Evolutionary conservation across 2,329 filamentous ascomycete species (phyloP), one percentile per base, ranked within the genome.

Genomic region (Phaeoacremonium minimum): DNA sequence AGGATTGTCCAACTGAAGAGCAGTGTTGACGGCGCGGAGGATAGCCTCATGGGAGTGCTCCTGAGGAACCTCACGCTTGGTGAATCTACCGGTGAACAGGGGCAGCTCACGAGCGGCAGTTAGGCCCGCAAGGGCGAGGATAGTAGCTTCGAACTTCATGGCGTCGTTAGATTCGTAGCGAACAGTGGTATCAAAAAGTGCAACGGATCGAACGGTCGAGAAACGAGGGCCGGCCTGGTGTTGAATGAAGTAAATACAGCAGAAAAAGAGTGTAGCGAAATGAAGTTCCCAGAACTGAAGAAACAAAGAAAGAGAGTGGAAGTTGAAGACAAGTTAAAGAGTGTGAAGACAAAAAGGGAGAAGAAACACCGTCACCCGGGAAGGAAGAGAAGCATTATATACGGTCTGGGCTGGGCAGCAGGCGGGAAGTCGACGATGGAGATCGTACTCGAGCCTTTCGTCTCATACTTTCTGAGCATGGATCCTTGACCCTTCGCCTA

Each of bases 1-100:
- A 2, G 71, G 71, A 53, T 75, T 75, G 58, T 73, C 56, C 32
- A 61, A 45, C 29, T 60, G 36, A 14, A 75, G 55, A n/a, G 56
- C 40, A 6, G 47, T 45, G 45, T 63, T 55, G 46, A 64, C 56
- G 19, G 47, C 52, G 15, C 51, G 46, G 36, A 73, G 46, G 47
- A 69, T 55, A 40, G 60, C 58, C 47, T 66, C 53, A 53, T 75
- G 70, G 5, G 68, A 63, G 50, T 74, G 67, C 47, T 74, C 70
- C 52, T 73, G 69, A 19, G 70, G 69, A 26, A 73, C 69, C 53
- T 74, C 68, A 36, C 70, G 69, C 53, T 57, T 60, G n/a, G n/a
- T n/a, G 30, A 38, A 19, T 14, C 47, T 20, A 34, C 35, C 37
- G 17, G 34, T 37, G 43, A 50, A 51, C 17, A 50, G 22, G 32